Evolutionary conservation across 2,329 filamentous ascomycete genomes (phyloP), one percentile per base, ranked within the genome.

Genomic region (Epichloe hybrida): DNA sequence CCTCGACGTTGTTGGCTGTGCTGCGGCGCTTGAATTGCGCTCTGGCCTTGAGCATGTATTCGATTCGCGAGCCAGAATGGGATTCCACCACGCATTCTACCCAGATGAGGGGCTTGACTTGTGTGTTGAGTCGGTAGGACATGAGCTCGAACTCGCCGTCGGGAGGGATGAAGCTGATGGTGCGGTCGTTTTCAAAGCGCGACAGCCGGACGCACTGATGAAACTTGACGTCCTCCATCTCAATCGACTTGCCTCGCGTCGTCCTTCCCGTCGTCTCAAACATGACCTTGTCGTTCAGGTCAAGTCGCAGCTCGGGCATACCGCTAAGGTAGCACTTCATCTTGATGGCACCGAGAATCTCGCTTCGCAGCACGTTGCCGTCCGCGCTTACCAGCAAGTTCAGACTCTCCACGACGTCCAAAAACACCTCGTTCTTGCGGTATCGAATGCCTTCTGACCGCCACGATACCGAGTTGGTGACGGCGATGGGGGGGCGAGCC

Each of bases 191-290:
- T 69, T 98, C 93, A 70, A 98, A 98, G 58, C 93, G 81, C 46
- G 89, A 94, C 57, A 98, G 77, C 55, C 93, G 83, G 56, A 98
- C 93, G 64, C 93, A 98, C 68, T 98, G 93, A 70, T 98, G 93
- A 69, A 98, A 98, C 64, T 98, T 98, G 69, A 98, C 93, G 61
- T 98, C 93, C 64, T 98, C 93, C 93, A 98, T 98, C 72, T 98
- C 93, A 56, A 98, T 93, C 9, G 93, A 88, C 71, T 98, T 98
- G 54, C 93, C 93, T 62, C 93, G 76, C 40, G 91, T 97, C 15
- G 91, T 88, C 54, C 93, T 80, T 31, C 93, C 93, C 0, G 93
- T 98, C 4, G 89, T 95, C 72, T 98, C 93, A 64, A 98, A 98
- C 93, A 98, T 98, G 68, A 88, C 93, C 72, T 98, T 98, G 74